Percentiles rank a stretch among this genome's conserved stretches.
These are phyloP conservation scores for Astrothelium subdiscretum DNA, from an alignment of 495 filamentous ascomycete species.

Conservation along the genomic window DNA sequence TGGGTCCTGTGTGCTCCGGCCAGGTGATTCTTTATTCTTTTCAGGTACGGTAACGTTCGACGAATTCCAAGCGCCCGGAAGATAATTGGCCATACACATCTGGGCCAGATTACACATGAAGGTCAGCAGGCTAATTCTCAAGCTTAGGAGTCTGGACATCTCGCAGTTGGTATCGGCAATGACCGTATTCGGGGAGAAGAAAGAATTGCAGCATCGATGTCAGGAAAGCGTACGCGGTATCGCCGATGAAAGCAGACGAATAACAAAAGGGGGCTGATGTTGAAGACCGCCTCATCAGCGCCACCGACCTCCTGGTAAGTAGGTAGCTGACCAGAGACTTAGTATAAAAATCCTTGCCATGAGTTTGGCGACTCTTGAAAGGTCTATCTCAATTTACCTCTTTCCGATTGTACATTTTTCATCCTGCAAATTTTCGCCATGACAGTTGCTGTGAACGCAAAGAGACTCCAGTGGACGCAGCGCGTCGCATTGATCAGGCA, in stretches of 20 bases:
- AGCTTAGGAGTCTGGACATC: too few relatives aligned
- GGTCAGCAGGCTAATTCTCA: too few relatives aligned
- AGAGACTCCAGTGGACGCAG: constrained; percentile 28
- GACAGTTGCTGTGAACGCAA: neutral
- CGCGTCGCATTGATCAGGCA: constrained; percentile 26
- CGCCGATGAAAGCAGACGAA: neutral
- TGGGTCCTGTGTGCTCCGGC: too few relatives aligned
- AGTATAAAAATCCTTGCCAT: neutral
- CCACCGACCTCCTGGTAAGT: neutral
- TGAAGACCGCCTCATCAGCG: too few relatives aligned
- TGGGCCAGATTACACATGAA: too few relatives aligned
- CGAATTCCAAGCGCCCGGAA: too few relatives aligned
- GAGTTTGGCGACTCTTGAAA: neutral
- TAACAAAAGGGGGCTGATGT: neutral
- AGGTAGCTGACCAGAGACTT: neutral
- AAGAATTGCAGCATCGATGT: neutral
- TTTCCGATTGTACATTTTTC: neutral
- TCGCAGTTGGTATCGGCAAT: too few relatives aligned
- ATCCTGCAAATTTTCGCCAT: neutral
- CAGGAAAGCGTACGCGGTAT: neutral
- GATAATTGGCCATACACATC: too few relatives aligned
- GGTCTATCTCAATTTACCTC: neutral
- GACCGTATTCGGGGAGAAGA: neutral
- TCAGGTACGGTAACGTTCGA: too few relatives aligned
- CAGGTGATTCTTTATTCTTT: too few relatives aligned